Conservation (phyloP, 805 yeast species). For the Saccharomycodes ludwigii region DNA sequence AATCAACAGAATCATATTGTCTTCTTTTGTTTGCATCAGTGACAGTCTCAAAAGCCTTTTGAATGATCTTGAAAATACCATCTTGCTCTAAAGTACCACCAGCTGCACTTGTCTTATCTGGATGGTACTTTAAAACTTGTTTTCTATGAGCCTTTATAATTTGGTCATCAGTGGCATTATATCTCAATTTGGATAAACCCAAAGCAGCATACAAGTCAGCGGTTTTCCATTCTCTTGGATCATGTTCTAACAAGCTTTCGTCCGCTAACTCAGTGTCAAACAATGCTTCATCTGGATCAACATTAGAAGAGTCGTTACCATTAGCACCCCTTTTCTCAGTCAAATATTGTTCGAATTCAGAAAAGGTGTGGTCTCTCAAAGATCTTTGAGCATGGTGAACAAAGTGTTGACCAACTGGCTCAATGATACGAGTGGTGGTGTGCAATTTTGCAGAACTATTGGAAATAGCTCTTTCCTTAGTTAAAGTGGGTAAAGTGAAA, state of each 20-base stretch:
- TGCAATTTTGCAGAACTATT: slow-evolving; percentile 3
- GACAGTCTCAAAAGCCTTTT: slow-evolving; percentile 87
- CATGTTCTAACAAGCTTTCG: slow-evolving; percentile 70
- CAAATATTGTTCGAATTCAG: slow-evolving; percentile 89
- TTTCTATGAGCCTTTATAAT: slow-evolving; percentile 94
- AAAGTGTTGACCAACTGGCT: slow-evolving; percentile 94
- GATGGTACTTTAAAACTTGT: slow-evolving; percentile 93
- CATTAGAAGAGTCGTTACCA: slow-evolving; percentile 45
- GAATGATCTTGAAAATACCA: slow-evolving; percentile 95
- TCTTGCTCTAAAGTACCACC: slow-evolving; percentile 73
- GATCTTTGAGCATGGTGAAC: slow-evolving; percentile 95
- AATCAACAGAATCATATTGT: slow-evolving; percentile 93
- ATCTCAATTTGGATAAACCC: slow-evolving; percentile 85
- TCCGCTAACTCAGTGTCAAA: slow-evolving; percentile 50
- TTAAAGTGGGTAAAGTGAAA: slow-evolving; percentile 35
- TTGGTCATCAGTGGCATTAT: slow-evolving; percentile 84
- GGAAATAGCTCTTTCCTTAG: slow-evolving; percentile 37
- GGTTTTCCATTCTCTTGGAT: slow-evolving; percentile 96
- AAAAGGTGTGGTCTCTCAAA: slow-evolving; percentile 95
- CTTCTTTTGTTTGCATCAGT: slow-evolving; percentile 77
- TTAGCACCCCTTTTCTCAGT: slow-evolving; percentile 74
- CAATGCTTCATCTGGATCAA: slow-evolving; percentile 44
- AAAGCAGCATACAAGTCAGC: slow-evolving; percentile 94
- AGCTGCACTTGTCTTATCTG: slow-evolving; percentile 90
- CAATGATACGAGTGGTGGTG: slow-evolving; percentile 39